These are phyloP conservation scores for Saccharomycopsis babjevae DNA, from an alignment of 805 yeast genomes.

Conservation along the genomic window DNA sequence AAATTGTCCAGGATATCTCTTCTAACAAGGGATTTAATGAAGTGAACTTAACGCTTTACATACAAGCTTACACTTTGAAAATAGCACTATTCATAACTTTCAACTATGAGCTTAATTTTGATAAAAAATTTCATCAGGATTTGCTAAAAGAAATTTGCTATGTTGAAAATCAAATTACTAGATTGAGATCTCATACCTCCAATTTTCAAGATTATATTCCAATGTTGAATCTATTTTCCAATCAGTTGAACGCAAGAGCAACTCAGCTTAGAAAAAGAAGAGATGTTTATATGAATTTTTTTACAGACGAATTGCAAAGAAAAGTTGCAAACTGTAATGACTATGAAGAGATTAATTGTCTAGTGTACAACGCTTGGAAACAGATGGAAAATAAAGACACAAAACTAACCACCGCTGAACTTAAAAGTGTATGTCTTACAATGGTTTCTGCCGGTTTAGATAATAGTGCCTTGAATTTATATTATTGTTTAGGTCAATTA, in stretches of 20 bases:
- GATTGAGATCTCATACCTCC: slow-evolving; percentile 46
- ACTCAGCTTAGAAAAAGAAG: slow-evolving; percentile 33
- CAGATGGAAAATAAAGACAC: background rate
- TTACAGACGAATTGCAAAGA: slow-evolving; percentile 25
- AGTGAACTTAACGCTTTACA: slow-evolving; percentile 30
- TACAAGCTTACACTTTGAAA: slow-evolving; percentile 43
- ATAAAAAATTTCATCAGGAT: slow-evolving; percentile 18
- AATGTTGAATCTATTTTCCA: slow-evolving; percentile 28
- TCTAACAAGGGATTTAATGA: slow-evolving; percentile 22
- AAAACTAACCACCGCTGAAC: slow-evolving; percentile 31
- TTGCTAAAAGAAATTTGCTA: slow-evolving; percentile 42
- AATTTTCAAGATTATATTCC: slow-evolving; percentile 49
- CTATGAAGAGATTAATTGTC: slow-evolving; percentile 21
- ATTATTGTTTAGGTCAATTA: slow-evolving; percentile 51
- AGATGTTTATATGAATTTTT: slow-evolving; percentile 36
- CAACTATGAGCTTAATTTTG: slow-evolving; percentile 39
- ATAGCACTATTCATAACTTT: slow-evolving; percentile 43
- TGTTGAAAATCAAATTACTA: slow-evolving; percentile 48
- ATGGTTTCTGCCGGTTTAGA: slow-evolving; percentile 77
- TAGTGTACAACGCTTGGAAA: slow-evolving; percentile 26
- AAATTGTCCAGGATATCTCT: slow-evolving; percentile 4
- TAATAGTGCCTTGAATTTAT: slow-evolving; percentile 54
- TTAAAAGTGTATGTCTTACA: slow-evolving; percentile 54
- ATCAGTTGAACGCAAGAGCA: slow-evolving; percentile 21
- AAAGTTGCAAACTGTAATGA: slow-evolving; percentile 22